Base-by-base conservation (phyloP, 345 rosid species). In the Populus deltoides region DNA sequence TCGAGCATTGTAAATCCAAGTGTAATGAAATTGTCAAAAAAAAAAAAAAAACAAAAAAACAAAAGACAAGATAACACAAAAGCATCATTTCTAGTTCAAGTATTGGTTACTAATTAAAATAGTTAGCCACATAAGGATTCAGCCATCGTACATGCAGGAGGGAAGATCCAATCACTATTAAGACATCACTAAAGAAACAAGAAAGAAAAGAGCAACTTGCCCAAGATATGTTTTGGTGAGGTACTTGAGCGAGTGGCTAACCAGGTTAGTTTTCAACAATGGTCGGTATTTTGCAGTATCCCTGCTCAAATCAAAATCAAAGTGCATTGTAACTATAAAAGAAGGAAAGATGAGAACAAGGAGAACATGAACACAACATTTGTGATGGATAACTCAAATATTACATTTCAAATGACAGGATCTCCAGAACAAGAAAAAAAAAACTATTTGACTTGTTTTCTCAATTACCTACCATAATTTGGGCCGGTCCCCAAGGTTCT, bases 271-370 rank as follows among this genome's bases (percentile, higher is more conserved):
- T 86, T 89, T 93, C 92, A 87, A 81, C 83, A 93, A 79, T 2
- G 97, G 97, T 53, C 61, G 84, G 75, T 93, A 93, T 78, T 79
- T 89, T 75, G 96, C 86, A 43, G 94, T 91, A 85, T 93, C 96
- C 91, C 97, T 91, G 86, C 80, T 81, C 22, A 29, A 74, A 43
- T 29, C 77, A 35, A 72, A 70, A 33, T 45, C 36, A 53, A 22
- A 8, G 22, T 70, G 47, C 47, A 43, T 43, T 43, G 47, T 43
- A 43, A 43, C 47, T 33, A 62, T 71, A 24, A 31, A 71, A 11
- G 20, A 70, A 38, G 5, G 15, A 29, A 36, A 20, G 43, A 24
- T 7, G 11, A 18, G 66, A 53, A 53, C 18, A 47, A 16, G 18
- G 6, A 4, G 53, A 47, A 47, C 18, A 16, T 47, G 53, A 18